Evolutionary conservation across 768 basidiomycete genomes (phyloP).

Genomic region (Suillus subalutaceus): DNA sequence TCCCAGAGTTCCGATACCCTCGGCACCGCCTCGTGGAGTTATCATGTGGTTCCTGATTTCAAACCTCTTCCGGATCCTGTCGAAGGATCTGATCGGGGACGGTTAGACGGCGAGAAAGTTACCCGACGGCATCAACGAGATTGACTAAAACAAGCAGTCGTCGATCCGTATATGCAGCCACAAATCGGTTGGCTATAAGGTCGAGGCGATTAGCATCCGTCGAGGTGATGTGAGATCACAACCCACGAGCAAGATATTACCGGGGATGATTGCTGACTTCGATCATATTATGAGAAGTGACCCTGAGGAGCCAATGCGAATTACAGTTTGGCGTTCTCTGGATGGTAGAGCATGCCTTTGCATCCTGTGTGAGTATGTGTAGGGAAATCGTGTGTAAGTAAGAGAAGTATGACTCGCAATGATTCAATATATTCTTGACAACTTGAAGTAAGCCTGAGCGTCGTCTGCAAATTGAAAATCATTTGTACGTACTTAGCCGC

Average conservation of each 20-base stretch:
- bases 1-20: not conserved
- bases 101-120: not conserved
- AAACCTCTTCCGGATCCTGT: conserved; percentile 40
- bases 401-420: conserved; percentile 29
- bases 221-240: not conserved
- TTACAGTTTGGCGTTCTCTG: not conserved
- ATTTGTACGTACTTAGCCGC: conserved; percentile 49
- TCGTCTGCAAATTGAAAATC: conserved; percentile 33
- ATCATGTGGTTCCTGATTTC: not conserved
- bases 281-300: not conserved
- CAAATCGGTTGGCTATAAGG: conserved; percentile 36
- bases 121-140: conserved; percentile 54
- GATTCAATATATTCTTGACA: conserved; percentile 33
- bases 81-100: conserved; percentile 44
- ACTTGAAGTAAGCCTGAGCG: conserved; percentile 35
- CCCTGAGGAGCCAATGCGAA: not conserved
- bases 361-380: not conserved
- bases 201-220: not conserved
- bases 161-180: conserved; percentile 47
- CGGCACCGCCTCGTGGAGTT: not conserved
- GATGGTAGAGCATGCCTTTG: not conserved
- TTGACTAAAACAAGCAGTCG: conserved; percentile 53
- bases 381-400: conserved; percentile 13
- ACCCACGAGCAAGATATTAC: conserved; percentile 17
- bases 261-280: conserved; percentile 5